Evolutionary conservation across 305 asterid species (phyloP), one percentile per base, ranked within the genome.

Genomic region (Fraxinus angustifolia): DNA sequence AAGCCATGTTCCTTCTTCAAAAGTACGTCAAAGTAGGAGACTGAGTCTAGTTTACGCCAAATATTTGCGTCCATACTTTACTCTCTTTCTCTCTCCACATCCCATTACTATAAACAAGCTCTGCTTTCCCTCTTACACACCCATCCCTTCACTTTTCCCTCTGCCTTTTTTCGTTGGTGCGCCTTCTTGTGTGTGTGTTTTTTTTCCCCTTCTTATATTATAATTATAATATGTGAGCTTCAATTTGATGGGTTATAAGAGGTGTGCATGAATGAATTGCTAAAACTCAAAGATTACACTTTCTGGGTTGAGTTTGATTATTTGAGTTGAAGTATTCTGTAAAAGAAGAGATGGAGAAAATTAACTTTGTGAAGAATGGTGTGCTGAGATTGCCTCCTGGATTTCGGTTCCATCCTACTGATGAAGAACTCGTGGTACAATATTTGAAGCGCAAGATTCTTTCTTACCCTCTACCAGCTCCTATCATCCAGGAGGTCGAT

Each of bases 381-480:
- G 88, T 86, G 42, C 82, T 92, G 58, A 87, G 94, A 86, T 80
- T 95, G 81, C 99, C 99, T 1, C 98, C 97, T 11, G 99, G 99
- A 2, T 95, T 95, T 72, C 79, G 98, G 34, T 95, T 95, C 74
- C 98, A 94, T 80, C 99, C 98, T 0, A 95, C 98, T 1, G 99
- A 95, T 81, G 98, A 95, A 78, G 99, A 95, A 86, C 99, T 95
- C 0, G 93, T 95, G 82, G 92, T 92, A 14, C 97, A 94, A 76
- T 95, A 95, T 87, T 81, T 95, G 85, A 94, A 88, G 89, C 93
- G 97, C 76, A 95, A 95, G 91, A 98, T 91, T 16, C 86, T 91
- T 0, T 88, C 93, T 12, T 87, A 12, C 33, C 97, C 98, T 17
- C 79, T 95, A 84, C 98, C 98, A 0, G 97, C 97, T 34, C 88